Evolutionary conservation across 75 land plant genomes (phyloP).

Genomic region (Selaginella moellendorffii): DNA sequence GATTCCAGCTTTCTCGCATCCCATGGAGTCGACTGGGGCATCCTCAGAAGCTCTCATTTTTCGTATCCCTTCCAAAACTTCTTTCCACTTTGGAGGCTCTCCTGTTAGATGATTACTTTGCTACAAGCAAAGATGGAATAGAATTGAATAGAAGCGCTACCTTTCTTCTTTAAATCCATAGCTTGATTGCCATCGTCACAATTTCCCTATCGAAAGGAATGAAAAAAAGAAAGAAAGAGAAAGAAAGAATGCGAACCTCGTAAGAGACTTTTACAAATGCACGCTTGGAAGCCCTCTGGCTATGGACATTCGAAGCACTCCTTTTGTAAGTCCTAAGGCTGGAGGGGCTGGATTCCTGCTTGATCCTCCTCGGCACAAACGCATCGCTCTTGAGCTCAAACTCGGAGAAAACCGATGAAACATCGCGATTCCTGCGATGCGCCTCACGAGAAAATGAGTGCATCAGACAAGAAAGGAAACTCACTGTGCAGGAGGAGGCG

Average conservation of each 20-base stretch:
- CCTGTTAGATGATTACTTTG: background rate
- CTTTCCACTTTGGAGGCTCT: slow-evolving; percentile 33
- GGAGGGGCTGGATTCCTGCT: too few relatives aligned
- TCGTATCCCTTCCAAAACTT: slow-evolving; percentile 49
- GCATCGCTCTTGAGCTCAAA: background rate
- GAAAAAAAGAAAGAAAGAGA: background rate
- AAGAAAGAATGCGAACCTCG: background rate
- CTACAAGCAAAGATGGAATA: background rate
- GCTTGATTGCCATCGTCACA: background rate
- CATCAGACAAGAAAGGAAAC: too few relatives aligned
- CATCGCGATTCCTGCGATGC: too few relatives aligned
- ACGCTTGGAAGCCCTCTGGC: background rate
- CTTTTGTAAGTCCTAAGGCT: background rate
- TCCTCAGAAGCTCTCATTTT: slow-evolving; percentile 54
- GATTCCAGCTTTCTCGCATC: slow-evolving; percentile 79
- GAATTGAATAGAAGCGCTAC: background rate
- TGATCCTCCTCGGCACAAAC: too few relatives aligned
- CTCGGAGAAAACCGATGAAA: background rate
- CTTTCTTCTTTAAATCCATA: background rate
- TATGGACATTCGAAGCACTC: background rate
- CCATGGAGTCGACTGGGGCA: slow-evolving; percentile 84
- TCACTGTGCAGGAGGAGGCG: too few relatives aligned
- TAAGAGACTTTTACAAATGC: background rate
- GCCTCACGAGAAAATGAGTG: too few relatives aligned
- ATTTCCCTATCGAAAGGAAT: background rate